phyloP scores from a whole-genome alignment of 148 eudicot genomes.

The Heliosperma pusillum region DNA sequence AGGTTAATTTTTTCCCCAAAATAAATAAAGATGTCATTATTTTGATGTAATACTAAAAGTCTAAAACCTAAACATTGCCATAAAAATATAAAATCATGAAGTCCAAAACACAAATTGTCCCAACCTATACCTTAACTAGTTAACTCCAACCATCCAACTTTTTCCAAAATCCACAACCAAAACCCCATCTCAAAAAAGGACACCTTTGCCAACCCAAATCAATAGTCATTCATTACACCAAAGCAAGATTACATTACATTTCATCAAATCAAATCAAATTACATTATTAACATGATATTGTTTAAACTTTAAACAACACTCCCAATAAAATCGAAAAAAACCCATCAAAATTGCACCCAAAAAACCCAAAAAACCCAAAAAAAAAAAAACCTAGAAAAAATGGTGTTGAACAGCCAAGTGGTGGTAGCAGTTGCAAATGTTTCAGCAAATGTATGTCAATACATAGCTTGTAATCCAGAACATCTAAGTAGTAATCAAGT shows the following conservation, averaged over 20 bases:
- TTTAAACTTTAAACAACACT: no score
- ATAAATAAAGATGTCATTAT: background rate
- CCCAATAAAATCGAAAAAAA: background rate
- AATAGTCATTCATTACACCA: background rate
- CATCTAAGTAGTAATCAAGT: constrained; percentile 58
- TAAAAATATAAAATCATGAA: no score
- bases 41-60: no score
- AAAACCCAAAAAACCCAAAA: background rate
- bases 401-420: constrained; percentile 75
- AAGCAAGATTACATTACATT: no score
- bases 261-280: background rate
- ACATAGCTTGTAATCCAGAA: constrained; percentile 83
- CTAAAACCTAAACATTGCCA: no score
- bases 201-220: background rate
- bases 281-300: background rate
- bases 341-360: no score
- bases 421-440: constrained; percentile 58
- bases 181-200: background rate
- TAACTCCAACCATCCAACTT: background rate
- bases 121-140: background rate
- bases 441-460: constrained; percentile 71
- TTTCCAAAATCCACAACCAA: background rate
- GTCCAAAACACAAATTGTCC: background rate
- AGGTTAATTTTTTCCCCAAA: no score
- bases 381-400: background rate